phyloP scores from a whole-genome alignment of 768 basidiomycete species.

The Kwoniella botswanensis region DNA sequence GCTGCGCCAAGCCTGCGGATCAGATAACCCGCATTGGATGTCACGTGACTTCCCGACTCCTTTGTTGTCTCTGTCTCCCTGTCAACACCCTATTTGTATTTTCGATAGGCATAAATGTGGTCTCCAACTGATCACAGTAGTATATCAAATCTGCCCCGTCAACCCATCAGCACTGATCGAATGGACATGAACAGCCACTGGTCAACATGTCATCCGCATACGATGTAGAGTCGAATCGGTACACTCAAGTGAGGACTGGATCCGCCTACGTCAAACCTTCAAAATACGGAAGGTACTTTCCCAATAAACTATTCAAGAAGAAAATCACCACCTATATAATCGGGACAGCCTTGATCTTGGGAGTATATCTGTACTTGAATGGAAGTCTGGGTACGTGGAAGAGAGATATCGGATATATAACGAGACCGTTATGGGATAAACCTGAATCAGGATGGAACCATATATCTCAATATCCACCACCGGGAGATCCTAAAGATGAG shows the following conservation, averaged over 20 bases:
- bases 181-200: too few relatives aligned
- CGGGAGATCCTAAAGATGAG: not conserved
- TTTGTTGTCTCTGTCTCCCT: too few relatives aligned
- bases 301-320: conserved; percentile 1
- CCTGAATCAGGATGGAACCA: conserved; percentile 17
- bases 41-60: too few relatives aligned
- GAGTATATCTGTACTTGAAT: not conserved
- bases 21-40: too few relatives aligned
- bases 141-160: not conserved
- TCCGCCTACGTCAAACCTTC: not conserved
- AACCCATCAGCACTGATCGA: not conserved
- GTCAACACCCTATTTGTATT: too few relatives aligned
- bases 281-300: not conserved
- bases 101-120: too few relatives aligned
- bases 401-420: conserved; percentile 36
- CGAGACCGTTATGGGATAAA: conserved; percentile 36
- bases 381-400: conserved; percentile 10
- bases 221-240: conserved; percentile 2
- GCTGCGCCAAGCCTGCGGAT: too few relatives aligned
- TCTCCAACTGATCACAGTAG: too few relatives aligned
- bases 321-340: not conserved
- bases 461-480: conserved; percentile 27
- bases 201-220: not conserved
- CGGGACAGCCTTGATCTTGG: not conserved
- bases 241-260: not conserved